Evolutionary conservation across 1,284 basidiomycete genomes (phyloP), one percentile per base, ranked within the genome.

Genomic region (Irpex sp.): DNA sequence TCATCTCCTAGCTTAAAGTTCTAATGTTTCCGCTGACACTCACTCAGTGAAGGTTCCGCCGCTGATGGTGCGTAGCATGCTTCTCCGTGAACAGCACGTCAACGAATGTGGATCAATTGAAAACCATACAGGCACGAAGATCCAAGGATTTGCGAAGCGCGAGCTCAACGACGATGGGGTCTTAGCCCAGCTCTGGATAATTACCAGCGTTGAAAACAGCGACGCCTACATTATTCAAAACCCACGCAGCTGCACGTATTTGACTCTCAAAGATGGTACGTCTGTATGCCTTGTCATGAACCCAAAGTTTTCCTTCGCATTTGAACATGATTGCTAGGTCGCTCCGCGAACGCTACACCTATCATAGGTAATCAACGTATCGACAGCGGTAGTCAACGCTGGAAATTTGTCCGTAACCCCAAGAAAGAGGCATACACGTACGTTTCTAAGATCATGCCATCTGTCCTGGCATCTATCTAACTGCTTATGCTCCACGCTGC

Each of bases 111-210:
- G 38, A 4, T 15, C 4, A 4, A 8, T 44, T 6, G 9, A 21
- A 8, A 57, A 2, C 1, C 3, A 21, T 36, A 7, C 31, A 57
- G 55, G 31, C 19, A 36, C 55, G 9, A 57, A 57, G 55, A 9
- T 57, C 4, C 55, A 57, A 36, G 55, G 57, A 7, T 58, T 40
- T 31, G 19, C 31, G 37, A 58, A 58, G 57, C 57, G 57, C 57
- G 57, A 58, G 13, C 57, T 58, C 17, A 44, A 44, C 37, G 57
- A 58, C 17, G 11, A n/a, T 15, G 7, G 4, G 3, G 57, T 58
- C n/a, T 5, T 19, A 1, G 36, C 57, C 5, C 57, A 58, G 37
- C 57, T 58, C 37, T 58, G 57, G 57, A 17, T 40, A 4, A 31
- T 58, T 1, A 40, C 21, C 36, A 34, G n/a, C 7, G 57, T 44